Evolutionary conservation across 1,139 yeast genomes (phyloP), one percentile per base, ranked within the genome.

Genomic region (Yamadazyma atlantica): DNA sequence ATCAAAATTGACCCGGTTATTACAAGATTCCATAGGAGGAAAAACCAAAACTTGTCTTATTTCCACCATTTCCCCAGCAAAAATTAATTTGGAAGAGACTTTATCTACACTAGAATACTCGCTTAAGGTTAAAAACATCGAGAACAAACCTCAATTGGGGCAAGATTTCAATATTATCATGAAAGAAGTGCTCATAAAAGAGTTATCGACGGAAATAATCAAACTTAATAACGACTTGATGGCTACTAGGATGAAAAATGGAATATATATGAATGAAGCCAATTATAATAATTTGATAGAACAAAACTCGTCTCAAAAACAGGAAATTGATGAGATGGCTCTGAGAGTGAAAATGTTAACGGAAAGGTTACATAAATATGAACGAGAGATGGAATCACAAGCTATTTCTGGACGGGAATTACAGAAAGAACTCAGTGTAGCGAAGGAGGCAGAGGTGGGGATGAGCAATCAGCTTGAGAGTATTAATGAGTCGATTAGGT

Each of bases 21-120:
- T 87, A 37, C 92, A 85, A 51, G 95, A 87, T 53, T 85, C 95
- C 0, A 67, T 87, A 19, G 95, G 95, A 1, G 95, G 96, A 5
- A 72, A 76, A 37, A 85, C 95, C 0, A 84, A 83, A 49, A 87
- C 96, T 0, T 75, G 86, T 18, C 73, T 87, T 42, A 80, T 87
- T 25, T 94, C 95, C 24, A 85, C 95, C 1, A 73, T 89, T 4
- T 84, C 95, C 2, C 96, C 95, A 0, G 88, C 92, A 1, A 73
- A 73, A 49, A 73, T 78, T 13, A 83, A 85, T 38, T 54, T 80
- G 33, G 95, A 85, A 26, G 95, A 88, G 58, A 86, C 96, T 0
- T 59, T 81, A 14, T 85, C 92, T 35, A 88, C 96, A 0, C 66
- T 89, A 40, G 94, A 86, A 46, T 89, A 88, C 57, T 96, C 96